Percentiles rank a stretch among this genome's conserved stretches.
These are phyloP conservation scores for Elaeis oleifera DNA, from an alignment of 202 grass and related monocot species.

Conservation along the genomic window DNA sequence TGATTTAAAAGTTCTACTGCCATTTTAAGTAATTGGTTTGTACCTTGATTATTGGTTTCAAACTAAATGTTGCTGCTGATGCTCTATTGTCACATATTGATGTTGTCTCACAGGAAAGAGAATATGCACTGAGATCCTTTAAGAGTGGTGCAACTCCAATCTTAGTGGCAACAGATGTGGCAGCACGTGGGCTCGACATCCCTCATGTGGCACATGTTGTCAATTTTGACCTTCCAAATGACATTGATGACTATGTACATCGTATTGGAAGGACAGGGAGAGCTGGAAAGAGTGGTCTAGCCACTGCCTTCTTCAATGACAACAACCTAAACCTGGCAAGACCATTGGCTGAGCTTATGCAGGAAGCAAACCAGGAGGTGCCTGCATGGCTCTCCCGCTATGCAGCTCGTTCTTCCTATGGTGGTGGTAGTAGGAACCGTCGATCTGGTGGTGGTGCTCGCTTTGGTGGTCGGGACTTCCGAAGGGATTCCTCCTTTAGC, in stretches of 20 bases:
- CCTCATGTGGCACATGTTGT: conserved; percentile 82
- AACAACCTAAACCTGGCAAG: conserved; percentile 52
- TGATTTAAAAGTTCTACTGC: too few species aligned
- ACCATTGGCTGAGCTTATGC: conserved; percentile 59
- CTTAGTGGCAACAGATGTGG: conserved; percentile 82
- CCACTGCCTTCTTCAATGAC: conserved; percentile 85
- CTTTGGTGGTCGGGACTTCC: conserved; percentile 72
- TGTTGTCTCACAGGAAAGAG: conserved; percentile 50
- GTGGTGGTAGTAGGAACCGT: conserved; percentile 42
- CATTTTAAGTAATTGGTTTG: too few species aligned
- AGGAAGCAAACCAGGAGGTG: conserved; percentile 82
- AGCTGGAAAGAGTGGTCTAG: conserved; percentile 65
- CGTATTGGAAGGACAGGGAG: conserved; percentile 76
- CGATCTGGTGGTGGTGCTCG: conserved; percentile 43
- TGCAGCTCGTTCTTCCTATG: conserved; percentile 50
- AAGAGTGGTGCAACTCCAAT: conserved; percentile 74
- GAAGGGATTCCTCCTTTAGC: conserved; percentile 49
- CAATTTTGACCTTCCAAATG: conserved; percentile 79
- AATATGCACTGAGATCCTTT: conserved; percentile 63
- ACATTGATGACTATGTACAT: conserved; percentile 72
- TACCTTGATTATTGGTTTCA: not conserved
- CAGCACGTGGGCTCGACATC: conserved; percentile 71
- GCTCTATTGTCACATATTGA: not conserved
- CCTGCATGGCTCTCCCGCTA: conserved; percentile 58
- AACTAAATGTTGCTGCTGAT: conserved; percentile 8